Base-by-base conservation (phyloP, 441 rosid genomes). In the Erysimum cheiri region DNA sequence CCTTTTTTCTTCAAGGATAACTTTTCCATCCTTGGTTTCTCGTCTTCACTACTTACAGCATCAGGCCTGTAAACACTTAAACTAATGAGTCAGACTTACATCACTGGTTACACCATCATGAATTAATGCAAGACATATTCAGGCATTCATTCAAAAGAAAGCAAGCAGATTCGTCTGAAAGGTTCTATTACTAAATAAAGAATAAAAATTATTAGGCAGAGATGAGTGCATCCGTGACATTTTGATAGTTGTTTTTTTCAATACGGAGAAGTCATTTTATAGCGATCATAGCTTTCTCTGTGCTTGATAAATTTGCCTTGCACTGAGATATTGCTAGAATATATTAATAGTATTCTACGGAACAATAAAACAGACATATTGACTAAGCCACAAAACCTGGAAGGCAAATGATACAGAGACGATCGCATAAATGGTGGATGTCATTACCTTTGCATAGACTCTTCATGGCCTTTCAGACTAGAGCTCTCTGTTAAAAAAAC, bases 1-100 rank as follows among this genome's bases (percentile, higher is more conserved):
- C 98, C 97, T 75, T 81, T 94, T 78, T 85, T 90, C 84, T 88
- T 92, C 81, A 92, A 66, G 40, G 89, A 87, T 63, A 92, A 73
- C 83, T 92, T 92, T 72, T 87, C 94, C 75, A 85, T 78, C 79
- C 74, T 84, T 70, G 89, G 85, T 72, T 83, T 81, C 65, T 88
- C 94, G 71, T 87, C 90, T 57, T 86, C 89, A 62, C 56, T 70
- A 69, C 87, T 84, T 64, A 66, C 78, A 66, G 57, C 70, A 71
- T 73, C 78, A 59, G 82, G 64, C 76, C 97, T 88, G 73, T 62
- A 19, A 17, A 58, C 57, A 68, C 41, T 49, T 32, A 49, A 47
- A 50, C 53, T 49, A 63, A 36, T 33, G 49, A 61, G 62, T 52
- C 63, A 56, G 67, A 48, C 67, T 37, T 32, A 26, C 26, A 40